Percentiles rank a stretch among this genome's conserved stretches.
Conservation (phyloP, 23 red algal genomes). For the Gracilaria gracilis region DNA sequence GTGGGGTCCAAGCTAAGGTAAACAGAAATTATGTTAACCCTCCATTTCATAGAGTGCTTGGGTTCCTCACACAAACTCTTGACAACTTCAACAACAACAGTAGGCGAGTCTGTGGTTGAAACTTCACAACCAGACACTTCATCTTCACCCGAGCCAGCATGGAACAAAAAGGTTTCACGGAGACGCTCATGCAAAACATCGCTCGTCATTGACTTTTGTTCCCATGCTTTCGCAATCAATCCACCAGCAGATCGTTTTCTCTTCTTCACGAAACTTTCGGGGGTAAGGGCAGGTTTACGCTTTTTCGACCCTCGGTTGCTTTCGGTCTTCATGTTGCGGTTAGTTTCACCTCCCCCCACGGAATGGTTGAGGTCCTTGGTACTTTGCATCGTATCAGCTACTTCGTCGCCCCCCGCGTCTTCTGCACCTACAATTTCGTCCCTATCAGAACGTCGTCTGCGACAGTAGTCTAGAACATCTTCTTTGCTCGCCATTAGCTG, state of each 20-base stretch:
- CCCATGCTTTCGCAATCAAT: not conserved
- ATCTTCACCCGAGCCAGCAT: not conserved
- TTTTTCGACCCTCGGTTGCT: not conserved
- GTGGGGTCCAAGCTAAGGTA: conserved; percentile 40
- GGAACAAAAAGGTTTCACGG: not conserved
- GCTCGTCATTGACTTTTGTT: not conserved
- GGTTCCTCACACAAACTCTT: conserved; percentile 23
- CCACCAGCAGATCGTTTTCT: not conserved
- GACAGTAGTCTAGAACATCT: not conserved
- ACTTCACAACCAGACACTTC: not conserved
- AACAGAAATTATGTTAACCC: conserved; percentile 25
- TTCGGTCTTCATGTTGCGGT: not conserved
- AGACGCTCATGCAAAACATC: not conserved
- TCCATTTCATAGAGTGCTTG: conserved; percentile 17
- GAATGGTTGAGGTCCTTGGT: not conserved
- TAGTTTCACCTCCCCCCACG: too few relatives aligned
- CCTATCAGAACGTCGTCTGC: not conserved
- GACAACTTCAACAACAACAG: conserved; percentile 31
- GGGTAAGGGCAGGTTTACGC: not conserved
- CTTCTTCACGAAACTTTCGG: not conserved
- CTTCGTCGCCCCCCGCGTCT: conserved; percentile 18
- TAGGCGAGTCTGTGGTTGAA: conserved; percentile 42
- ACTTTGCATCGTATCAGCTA: not conserved
- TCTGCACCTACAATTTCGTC: not conserved
- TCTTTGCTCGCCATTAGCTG: conserved; percentile 4